These are phyloP conservation scores for Globisporangium spinosum DNA, from an alignment of 352 stramenopile genomes.

Conservation along the genomic window DNA sequence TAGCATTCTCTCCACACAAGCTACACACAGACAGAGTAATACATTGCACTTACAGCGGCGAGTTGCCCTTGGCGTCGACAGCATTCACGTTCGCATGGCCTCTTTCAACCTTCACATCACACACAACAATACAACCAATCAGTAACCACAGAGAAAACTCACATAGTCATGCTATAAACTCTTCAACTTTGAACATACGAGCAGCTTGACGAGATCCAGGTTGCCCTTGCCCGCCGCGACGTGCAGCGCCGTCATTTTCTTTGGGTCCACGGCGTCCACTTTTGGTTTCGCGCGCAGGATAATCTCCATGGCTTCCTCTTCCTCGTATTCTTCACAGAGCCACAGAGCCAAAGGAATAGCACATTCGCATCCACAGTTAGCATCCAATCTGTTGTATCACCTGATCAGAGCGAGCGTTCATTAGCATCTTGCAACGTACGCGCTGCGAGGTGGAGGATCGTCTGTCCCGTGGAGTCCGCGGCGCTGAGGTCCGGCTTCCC, in stretches of 20 bases:
- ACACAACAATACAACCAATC: background rate
- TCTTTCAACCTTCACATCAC: slow-evolving; percentile 33
- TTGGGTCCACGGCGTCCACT: slow-evolving; percentile 53
- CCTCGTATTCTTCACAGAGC: slow-evolving; percentile 53
- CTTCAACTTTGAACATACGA: slow-evolving; percentile 24
- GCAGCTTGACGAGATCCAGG: slow-evolving; percentile 48
- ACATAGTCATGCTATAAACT: background rate
- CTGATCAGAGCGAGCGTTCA: background rate
- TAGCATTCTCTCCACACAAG: background rate
- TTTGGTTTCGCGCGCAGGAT: slow-evolving; percentile 58
- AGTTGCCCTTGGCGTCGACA: slow-evolving; percentile 65
- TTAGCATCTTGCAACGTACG: slow-evolving; percentile 28
- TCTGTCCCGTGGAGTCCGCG: slow-evolving; percentile 62
- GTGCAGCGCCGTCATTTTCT: slow-evolving; percentile 77
- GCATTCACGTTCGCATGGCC: slow-evolving; percentile 57
- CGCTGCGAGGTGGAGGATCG: slow-evolving; percentile 55
- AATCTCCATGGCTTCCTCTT: slow-evolving; percentile 53
- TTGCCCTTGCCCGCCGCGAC: slow-evolving; percentile 63
- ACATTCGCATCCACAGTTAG: background rate
- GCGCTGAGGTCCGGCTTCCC: slow-evolving; percentile 61
- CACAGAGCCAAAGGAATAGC: background rate
- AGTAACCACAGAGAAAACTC: background rate
- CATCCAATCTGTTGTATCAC: background rate
- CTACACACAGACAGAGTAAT: background rate
- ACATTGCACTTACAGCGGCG: slow-evolving; percentile 44